A percentile compares a stretch with the other conserved stretches of the same genome.
These are phyloP conservation scores for Aspergillus piperis DNA, from an alignment of 2,329 filamentous ascomycete genomes.

Conservation along the genomic window DNA sequence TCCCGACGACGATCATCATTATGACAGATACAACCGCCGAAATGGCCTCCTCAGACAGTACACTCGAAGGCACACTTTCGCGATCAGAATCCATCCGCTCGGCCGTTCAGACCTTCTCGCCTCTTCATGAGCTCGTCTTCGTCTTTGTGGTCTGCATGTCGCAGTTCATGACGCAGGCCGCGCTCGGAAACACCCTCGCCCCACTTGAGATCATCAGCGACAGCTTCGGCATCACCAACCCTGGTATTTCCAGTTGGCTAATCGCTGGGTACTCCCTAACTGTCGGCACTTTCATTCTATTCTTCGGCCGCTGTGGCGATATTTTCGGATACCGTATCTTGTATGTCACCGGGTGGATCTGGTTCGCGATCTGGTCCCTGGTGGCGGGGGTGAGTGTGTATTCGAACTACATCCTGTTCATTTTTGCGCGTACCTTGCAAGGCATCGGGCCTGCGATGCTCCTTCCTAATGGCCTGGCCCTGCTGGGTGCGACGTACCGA, in stretches of 20 bases:
- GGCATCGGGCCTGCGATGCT: constrained; percentile 59
- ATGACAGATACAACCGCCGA: not conserved
- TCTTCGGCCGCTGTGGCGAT: constrained; percentile 41
- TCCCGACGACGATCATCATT: not conserved
- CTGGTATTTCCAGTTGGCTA: constrained; percentile 56
- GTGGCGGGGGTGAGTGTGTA: constrained; percentile 40
- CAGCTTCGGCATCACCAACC: constrained; percentile 48
- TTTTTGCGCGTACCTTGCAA: constrained; percentile 57
- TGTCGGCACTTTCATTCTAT: constrained; percentile 42
- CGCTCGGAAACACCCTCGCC: constrained; percentile 52
- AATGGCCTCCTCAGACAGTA: not conserved
- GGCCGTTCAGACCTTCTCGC: constrained; percentile 25
- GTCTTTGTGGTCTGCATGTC: constrained; percentile 39
- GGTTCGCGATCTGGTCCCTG: constrained; percentile 41
- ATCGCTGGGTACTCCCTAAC: constrained; percentile 59
- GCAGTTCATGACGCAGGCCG: constrained; percentile 50
- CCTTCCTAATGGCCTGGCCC: constrained; percentile 65
- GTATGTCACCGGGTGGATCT: constrained; percentile 38
- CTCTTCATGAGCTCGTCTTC: constrained; percentile 34
- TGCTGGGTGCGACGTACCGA: constrained; percentile 60
- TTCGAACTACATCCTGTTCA: constrained; percentile 51
- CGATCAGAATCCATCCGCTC: constrained; percentile 19
- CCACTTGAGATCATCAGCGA: constrained; percentile 52
- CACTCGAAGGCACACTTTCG: not conserved
- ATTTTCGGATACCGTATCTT: constrained; percentile 41